These are phyloP conservation scores for Leishmania mexicana DNA, from an alignment of 208 protist species.

Conservation along the genomic window DNA sequence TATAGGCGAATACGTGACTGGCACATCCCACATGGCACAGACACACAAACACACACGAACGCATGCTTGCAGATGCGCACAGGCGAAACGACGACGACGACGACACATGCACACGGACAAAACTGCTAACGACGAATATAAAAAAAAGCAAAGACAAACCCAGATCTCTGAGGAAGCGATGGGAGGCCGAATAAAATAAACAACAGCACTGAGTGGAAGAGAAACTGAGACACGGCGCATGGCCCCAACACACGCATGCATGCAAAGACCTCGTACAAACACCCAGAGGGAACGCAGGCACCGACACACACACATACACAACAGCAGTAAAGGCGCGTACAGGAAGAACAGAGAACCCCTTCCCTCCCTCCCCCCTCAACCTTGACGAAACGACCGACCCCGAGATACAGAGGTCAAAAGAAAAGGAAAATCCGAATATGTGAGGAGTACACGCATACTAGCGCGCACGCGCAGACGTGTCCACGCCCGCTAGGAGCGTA, in stretches of 20 bases:
- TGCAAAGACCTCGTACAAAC: not conserved
- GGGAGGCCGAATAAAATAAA: too few relatives aligned
- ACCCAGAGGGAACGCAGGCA: not conserved
- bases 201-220: not conserved
- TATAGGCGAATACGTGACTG: not conserved
- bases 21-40: not conserved
- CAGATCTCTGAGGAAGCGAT: not conserved
- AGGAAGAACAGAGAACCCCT: not conserved
- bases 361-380: too few relatives aligned
- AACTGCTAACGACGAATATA: not conserved
- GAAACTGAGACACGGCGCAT: not conserved
- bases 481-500: not conserved
- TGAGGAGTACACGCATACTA: not conserved
- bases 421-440: not conserved
- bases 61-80: not conserved
- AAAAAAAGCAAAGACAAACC: not conserved
- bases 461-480: not conserved
- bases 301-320: not conserved
- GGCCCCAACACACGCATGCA: not conserved
- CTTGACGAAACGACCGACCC: not conserved
- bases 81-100: not conserved
- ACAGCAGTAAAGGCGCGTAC: not conserved
- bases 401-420: not conserved
- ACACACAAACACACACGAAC: not conserved
- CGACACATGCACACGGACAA: not conserved